Percentiles rank a stretch among this genome's conserved stretches.
These are phyloP conservation scores for Gaertneriomyces sp. DNA, from an alignment of 192 early-diverging fungal species.

Conservation along the genomic window DNA sequence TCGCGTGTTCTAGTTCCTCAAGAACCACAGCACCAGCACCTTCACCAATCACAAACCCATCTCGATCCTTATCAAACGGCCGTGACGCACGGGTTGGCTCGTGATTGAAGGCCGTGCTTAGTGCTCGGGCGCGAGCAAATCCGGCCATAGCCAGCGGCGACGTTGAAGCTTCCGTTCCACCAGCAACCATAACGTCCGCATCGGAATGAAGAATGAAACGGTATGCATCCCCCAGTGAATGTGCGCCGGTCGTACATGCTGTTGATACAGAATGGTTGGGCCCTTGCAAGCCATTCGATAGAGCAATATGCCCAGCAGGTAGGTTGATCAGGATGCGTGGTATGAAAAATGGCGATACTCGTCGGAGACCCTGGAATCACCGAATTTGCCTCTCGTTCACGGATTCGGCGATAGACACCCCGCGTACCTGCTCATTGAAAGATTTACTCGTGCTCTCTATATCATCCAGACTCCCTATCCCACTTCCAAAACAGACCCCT, in stretches of 20 bases:
- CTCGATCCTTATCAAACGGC: slow-evolving; percentile 82
- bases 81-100: slow-evolving; percentile 73
- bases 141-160: slow-evolving; percentile 85
- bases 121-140: slow-evolving; percentile 78
- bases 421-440: slow-evolving; percentile 53
- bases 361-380: slow-evolving; percentile 61
- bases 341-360: slow-evolving; percentile 86
- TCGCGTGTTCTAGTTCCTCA: slow-evolving; percentile 87
- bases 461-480: slow-evolving; percentile 90
- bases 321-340: slow-evolving; percentile 90
- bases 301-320: slow-evolving; percentile 90
- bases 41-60: slow-evolving; percentile 94
- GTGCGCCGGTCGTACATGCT: slow-evolving; percentile 94
- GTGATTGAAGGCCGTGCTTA: slow-evolving; percentile 79
- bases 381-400: neutral
- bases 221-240: slow-evolving; percentile 91
- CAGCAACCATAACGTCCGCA: slow-evolving; percentile 94
- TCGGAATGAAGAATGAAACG: slow-evolving; percentile 90
- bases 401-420: no score
- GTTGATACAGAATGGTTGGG: slow-evolving; percentile 92
- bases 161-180: slow-evolving; percentile 81
- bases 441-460: slow-evolving; percentile 54
- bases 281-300: slow-evolving; percentile 80
- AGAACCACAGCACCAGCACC: slow-evolving; percentile 85
- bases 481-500: slow-evolving; percentile 93